A percentile compares a stretch with the other conserved stretches of the same genome.
phyloP scores from a whole-genome alignment of 2,329 filamentous ascomycete genomes.

The Ophiostoma australiae region DNA sequence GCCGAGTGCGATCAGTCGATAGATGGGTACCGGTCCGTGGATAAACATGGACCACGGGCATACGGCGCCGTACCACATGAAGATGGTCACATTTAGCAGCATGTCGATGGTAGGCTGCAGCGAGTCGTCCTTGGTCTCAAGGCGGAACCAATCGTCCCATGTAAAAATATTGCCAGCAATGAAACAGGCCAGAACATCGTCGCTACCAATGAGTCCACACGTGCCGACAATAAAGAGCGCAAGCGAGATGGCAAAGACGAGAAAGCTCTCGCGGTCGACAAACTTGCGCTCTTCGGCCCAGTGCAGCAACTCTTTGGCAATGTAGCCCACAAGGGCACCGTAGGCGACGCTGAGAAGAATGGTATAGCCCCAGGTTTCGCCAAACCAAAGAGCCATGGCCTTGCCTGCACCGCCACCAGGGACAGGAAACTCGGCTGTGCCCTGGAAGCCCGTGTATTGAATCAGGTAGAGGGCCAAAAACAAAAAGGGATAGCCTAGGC shows the following conservation, averaged over 20 bases:
- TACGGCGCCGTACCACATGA: slow-evolving; percentile 85
- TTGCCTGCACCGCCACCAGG: slow-evolving; percentile 52
- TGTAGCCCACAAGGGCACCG: slow-evolving; percentile 70
- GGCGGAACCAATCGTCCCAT: slow-evolving; percentile 90
- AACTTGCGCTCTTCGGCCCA: slow-evolving; percentile 77
- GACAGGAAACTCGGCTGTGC: slow-evolving; percentile 44
- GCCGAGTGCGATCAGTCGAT: slow-evolving; percentile 67
- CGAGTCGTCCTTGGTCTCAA: slow-evolving; percentile 83
- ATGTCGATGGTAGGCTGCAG: slow-evolving; percentile 94
- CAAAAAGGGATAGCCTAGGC: slow-evolving; percentile 81
- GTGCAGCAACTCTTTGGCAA: slow-evolving; percentile 75
- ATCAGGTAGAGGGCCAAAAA: slow-evolving; percentile 81
- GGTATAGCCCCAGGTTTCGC: slow-evolving; percentile 77
- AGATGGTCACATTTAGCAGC: slow-evolving; percentile 82
- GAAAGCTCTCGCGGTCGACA: slow-evolving; percentile 80
- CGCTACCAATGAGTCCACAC: slow-evolving; percentile 78
- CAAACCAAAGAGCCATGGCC: slow-evolving; percentile 77
- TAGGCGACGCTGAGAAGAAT: slow-evolving; percentile 75
- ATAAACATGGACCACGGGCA: slow-evolving; percentile 73
- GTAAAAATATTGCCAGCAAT: slow-evolving; percentile 88
- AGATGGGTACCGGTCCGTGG: slow-evolving; percentile 61
- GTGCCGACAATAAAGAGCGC: slow-evolving; percentile 84
- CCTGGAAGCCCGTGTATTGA: slow-evolving; percentile 63
- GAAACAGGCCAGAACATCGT: slow-evolving; percentile 88
- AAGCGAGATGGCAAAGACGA: slow-evolving; percentile 79